Base-by-base conservation (phyloP, 192 early-diverging fungal genomes). In the Podila epicladia region DNA sequence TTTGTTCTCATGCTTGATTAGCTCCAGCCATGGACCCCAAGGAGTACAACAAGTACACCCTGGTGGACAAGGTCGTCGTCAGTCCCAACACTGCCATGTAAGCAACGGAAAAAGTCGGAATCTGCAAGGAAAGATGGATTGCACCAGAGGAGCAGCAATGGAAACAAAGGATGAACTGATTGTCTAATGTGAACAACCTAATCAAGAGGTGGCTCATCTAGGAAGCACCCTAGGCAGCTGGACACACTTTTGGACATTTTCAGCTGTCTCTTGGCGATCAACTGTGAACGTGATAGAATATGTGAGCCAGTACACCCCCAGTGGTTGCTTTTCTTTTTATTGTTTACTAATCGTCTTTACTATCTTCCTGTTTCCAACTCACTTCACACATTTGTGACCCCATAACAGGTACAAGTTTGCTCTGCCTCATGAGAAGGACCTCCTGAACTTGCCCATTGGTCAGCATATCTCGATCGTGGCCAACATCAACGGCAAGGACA, bases 401-500 rank as follows among this genome's bases (percentile, higher is more conserved):
- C 45, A 19, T 72, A 37, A 37, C 35, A 93, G 92, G 73, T 97
- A 97, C 83, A 93, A 94, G 45, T 95, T 98, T 77, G 92, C 82
- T 53, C 87, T 98, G 45, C 94, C 95, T 9, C 49, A 83, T 32
- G 83, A 88, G 58, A 87, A 93, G 37, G 85, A 85, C 41, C 65
- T 85, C 41, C 87, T 98, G 53, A 95, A 95, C n/a, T 86, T 98
- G 63, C 97, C 97, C 57, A 95, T 95, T 71, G 97, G 97, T 7
- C 96, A 96, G 83, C 97, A 98, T 74, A 94, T 98, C 75, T 93
- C 94, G 55, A 76, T 98, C 58, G 92, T 92, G 87, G 93, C 94
- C 24, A 87, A 91, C 48, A 90, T 97, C 63, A 88, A 92, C 61
- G 95, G 94, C 65, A 96, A 97, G 83, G 87, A 92, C 29, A 88